phyloP scores from a whole-genome alignment of 1,284 basidiomycete species.

The Chalciporus piperatoides region DNA sequence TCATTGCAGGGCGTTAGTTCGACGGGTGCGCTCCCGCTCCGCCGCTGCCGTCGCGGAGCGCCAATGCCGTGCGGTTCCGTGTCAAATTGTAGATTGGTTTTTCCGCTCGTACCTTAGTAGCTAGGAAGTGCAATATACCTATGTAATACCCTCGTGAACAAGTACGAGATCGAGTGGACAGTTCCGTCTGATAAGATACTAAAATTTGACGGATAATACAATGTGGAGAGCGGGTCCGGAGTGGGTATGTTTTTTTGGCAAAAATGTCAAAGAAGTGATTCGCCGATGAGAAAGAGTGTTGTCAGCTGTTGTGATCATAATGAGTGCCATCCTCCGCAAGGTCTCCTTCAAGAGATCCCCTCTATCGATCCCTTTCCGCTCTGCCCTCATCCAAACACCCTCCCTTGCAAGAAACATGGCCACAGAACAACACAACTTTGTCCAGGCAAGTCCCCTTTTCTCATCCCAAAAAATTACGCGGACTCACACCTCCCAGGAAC shows the following conservation, averaged over 20 bases:
- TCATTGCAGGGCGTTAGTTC: conserved; percentile 43
- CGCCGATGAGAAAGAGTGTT: conserved; percentile 10
- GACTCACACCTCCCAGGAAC: conserved; percentile 36
- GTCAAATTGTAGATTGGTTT: not conserved
- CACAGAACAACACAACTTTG: conserved; percentile 15
- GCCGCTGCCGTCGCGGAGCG: conserved; percentile 15
- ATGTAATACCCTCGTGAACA: not conserved
- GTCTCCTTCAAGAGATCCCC: conserved; percentile 4
- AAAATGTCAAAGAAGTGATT: not conserved
- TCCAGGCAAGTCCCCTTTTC: conserved; percentile 9
- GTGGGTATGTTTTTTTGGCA: too few species aligned
- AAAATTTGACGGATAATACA: not conserved
- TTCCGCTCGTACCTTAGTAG: not conserved
- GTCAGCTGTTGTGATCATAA: conserved; percentile 10
- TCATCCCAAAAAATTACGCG: not conserved
- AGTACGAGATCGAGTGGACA: too few species aligned
- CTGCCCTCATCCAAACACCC: not conserved
- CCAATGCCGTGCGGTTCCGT: not conserved
- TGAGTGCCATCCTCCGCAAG: conserved; percentile 9
- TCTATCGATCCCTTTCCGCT: conserved; percentile 2
- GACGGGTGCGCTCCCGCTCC: too few species aligned
- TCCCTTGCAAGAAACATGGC: conserved; percentile 10
- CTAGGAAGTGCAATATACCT: not conserved
- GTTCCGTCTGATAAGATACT: not conserved
- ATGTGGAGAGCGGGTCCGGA: not conserved